Evolutionary conservation across 768 basidiomycete genomes (phyloP).

Genomic region (Leucosporidium yakuticum): DNA sequence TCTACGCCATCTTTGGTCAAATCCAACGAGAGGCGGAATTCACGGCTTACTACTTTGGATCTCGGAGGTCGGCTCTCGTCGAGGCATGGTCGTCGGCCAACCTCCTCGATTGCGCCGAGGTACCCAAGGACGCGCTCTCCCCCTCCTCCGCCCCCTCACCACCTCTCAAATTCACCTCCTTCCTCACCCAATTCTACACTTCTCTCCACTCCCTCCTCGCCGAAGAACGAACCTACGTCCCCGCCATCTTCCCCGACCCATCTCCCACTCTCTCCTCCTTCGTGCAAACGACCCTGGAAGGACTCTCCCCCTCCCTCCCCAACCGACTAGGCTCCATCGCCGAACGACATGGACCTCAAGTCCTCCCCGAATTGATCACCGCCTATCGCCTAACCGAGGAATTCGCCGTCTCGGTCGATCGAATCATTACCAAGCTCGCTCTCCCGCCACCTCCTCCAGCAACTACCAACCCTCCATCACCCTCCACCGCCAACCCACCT

Average conservation of each 20-base stretch:
- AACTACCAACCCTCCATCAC: background rate
- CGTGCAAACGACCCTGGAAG: conserved; percentile 71
- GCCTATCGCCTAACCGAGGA: conserved; percentile 72
- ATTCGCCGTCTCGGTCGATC: conserved; percentile 66
- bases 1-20: conserved; percentile 78
- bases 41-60: conserved; percentile 86
- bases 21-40: conserved; percentile 92
- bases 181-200: conserved; percentile 70
- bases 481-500: conserved; percentile 9
- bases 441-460: background rate
- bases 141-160: conserved; percentile 14
- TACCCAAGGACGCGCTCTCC: background rate
- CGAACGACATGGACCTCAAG: conserved; percentile 58
- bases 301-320: conserved; percentile 71
- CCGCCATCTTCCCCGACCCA: conserved; percentile 83
- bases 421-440: conserved; percentile 62
- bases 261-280: conserved; percentile 68
- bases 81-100: conserved; percentile 61
- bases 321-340: conserved; percentile 68
- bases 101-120: conserved; percentile 44
- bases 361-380: conserved; percentile 64
- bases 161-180: conserved; percentile 53
- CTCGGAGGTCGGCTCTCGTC: conserved; percentile 61
- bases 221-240: conserved; percentile 48
- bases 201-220: conserved; percentile 61